These are phyloP conservation scores for Globisporangium megalacanthum DNA, from an alignment of 352 stramenopile species.

Conservation along the genomic window DNA sequence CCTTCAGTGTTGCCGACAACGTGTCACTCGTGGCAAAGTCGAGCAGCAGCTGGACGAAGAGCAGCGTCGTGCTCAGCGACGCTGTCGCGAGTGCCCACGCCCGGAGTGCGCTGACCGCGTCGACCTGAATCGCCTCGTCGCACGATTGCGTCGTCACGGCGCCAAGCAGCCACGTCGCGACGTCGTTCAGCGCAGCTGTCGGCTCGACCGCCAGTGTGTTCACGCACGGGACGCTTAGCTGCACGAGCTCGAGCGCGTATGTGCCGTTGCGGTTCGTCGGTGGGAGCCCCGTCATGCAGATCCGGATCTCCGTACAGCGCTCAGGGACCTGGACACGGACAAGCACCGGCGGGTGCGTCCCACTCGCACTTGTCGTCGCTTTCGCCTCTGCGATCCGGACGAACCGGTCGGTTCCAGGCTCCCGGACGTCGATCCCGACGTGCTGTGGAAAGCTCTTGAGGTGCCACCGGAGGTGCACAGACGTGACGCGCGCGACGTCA, in stretches of 20 bases:
- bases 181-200: conserved; percentile 42
- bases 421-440: conserved; percentile 53
- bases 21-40: conserved; percentile 20
- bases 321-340: conserved; percentile 40
- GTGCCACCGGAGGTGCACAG: conserved; percentile 67
- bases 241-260: conserved; percentile 66
- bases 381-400: conserved; percentile 30
- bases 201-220: conserved; percentile 63
- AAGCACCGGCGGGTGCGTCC: conserved; percentile 17
- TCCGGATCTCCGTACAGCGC: conserved; percentile 39
- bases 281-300: conserved; percentile 63
- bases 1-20: conserved; percentile 14
- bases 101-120: conserved; percentile 59
- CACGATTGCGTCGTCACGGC: conserved; percentile 21
- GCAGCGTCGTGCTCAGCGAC: conserved; percentile 59
- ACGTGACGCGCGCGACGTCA: conserved; percentile 42
- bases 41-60: conserved; percentile 71
- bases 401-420: conserved; percentile 29
- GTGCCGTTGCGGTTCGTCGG: conserved; percentile 54
- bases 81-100: conserved; percentile 76
- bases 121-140: conserved; percentile 49
- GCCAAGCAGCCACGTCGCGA: conserved; percentile 59
- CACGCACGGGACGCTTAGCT: conserved; percentile 47
- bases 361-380: conserved; percentile 2
- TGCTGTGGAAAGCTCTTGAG: conserved; percentile 53